phyloP scores from a whole-genome alignment of 352 stramenopile species.

The Globisporangium nunn region DNA sequence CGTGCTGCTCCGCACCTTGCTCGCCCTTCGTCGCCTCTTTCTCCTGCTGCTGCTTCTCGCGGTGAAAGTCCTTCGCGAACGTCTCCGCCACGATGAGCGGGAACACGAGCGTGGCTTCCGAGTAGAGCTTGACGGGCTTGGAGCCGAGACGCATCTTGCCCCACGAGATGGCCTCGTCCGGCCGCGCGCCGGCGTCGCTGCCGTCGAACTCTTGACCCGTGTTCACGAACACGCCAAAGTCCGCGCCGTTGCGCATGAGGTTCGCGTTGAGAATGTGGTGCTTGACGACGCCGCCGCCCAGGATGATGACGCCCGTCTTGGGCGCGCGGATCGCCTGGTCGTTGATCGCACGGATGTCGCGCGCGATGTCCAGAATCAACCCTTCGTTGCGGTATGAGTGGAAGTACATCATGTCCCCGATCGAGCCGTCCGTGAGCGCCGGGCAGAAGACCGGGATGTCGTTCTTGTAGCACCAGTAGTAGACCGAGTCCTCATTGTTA shows the following conservation, averaged over 20 bases:
- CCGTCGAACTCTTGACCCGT: constrained; percentile 98
- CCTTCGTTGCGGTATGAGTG: constrained; percentile 98
- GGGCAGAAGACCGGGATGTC: constrained; percentile 99
- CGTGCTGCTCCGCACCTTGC: neutral
- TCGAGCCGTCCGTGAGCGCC: constrained; percentile 97
- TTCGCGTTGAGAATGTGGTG: constrained; percentile 99
- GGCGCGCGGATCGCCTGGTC: constrained; percentile 94
- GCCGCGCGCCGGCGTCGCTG: constrained; percentile 95
- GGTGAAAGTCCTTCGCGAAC: constrained; percentile 94
- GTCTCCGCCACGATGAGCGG: constrained; percentile 98
- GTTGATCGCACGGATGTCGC: constrained; percentile 98
- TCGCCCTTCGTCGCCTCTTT: neutral
- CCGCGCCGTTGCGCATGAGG: constrained; percentile 99
- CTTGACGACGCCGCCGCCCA: constrained; percentile 97
- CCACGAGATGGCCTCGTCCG: constrained; percentile 99
- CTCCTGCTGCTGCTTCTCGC: constrained; percentile 24
- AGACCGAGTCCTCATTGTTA: constrained; percentile 96
- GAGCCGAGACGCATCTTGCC: constrained; percentile 96
- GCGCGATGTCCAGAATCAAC: constrained; percentile 96
- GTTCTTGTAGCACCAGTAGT: constrained; percentile 99
- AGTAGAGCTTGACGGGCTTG: constrained; percentile 95
- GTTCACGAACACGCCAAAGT: constrained; percentile 99
- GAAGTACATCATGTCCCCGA: constrained; percentile 99
- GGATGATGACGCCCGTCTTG: constrained; percentile 96
- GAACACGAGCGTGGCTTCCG: constrained; percentile 98